Evolutionary conservation across 257 asterid genomes (phyloP), one percentile per base, ranked within the genome.

Genomic region (Jasminum sambac): DNA sequence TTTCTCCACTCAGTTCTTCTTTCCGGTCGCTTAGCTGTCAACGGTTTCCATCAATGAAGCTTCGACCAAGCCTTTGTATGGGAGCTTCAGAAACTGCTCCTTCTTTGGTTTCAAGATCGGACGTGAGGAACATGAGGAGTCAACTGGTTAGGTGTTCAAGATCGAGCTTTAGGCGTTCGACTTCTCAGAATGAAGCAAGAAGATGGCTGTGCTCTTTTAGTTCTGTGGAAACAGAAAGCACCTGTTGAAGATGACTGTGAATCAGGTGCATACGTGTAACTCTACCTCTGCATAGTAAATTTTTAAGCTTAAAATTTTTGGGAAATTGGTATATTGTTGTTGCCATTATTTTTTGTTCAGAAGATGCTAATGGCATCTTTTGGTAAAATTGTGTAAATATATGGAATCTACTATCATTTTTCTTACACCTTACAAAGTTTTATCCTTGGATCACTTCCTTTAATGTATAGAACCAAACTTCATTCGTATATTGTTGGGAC

Each of bases 121-220:
- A 17, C 5, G 84, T 77, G 8, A 69, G 83, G 4, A 42, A 40
- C 57, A 42, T 65, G 52, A 67, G 76, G 40, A 79, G 71, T 23
- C 71, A 69, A 66, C 50, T 83, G 80, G 83, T 77, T 52, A 74
- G 83, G 42, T 87, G 86, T 74, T 87, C 90, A 24, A 74, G 88
- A 42, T 77, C 86, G 14, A 80, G 81, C 67, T 79, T 82, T 39
- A 73, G 90, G 77, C 92, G 87, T 21, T 85, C 92, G 2, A 67
- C 76, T 12, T 86, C 96, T 44, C 87, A 81, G 48, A 70, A 59
- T 0, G 96, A 90, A 23, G 83, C 72, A 0, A 78, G 92, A 72
- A 83, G 86, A 69, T 88, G 96, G 96, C 46, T 88, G 55, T 88
- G 96, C 75, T 86, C 95, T 38, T 83, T 90, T 36, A 84, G 55